Evolutionary conservation across 2,329 filamentous ascomycete genomes (phyloP).

Genomic region (Aureobasidium uvarum): DNA sequence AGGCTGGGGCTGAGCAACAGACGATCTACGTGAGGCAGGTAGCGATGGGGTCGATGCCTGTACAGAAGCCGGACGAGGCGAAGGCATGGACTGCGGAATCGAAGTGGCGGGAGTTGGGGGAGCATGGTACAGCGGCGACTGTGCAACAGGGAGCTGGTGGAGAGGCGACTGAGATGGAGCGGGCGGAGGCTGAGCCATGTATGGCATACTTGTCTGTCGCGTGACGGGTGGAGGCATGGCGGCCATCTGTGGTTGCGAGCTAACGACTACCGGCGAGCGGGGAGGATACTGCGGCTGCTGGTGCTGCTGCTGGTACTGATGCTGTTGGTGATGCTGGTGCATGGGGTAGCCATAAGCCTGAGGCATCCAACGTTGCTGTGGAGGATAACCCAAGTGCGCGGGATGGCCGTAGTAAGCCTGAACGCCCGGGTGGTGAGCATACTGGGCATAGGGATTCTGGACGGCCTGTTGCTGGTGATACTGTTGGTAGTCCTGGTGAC

Average conservation of each 20-base stretch:
- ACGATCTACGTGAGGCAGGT: conserved; percentile 32
- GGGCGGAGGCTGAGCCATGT: conserved; percentile 30
- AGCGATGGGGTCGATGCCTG: conserved; percentile 38
- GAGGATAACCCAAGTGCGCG: conserved; percentile 41
- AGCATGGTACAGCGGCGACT: conserved; percentile 22
- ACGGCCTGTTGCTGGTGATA: conserved; percentile 39
- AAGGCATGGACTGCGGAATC: conserved; percentile 38
- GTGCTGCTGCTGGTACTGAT: conserved; percentile 32
- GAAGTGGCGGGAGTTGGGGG: conserved; percentile 34
- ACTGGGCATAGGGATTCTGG: conserved; percentile 41
- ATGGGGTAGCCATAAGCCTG: conserved; percentile 45
- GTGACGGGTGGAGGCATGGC: conserved; percentile 50
- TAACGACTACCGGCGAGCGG: conserved; percentile 47
- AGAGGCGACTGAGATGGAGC: conserved; percentile 26
- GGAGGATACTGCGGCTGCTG: conserved; percentile 40
- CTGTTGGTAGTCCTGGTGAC: conserved; percentile 44
- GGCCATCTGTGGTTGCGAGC: conserved; percentile 43
- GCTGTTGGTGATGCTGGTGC: conserved; percentile 34
- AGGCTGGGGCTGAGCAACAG: conserved; percentile 30
- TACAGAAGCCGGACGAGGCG: conserved; percentile 36
- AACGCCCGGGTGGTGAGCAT: conserved; percentile 38
- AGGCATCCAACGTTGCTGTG: conserved; percentile 38
- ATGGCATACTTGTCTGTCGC: conserved; percentile 35
- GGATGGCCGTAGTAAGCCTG: conserved; percentile 42
- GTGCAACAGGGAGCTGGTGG: conserved; percentile 20